Conservation (phyloP, 78 protist genomes). For the Dictyostelium citrinum region DNA sequence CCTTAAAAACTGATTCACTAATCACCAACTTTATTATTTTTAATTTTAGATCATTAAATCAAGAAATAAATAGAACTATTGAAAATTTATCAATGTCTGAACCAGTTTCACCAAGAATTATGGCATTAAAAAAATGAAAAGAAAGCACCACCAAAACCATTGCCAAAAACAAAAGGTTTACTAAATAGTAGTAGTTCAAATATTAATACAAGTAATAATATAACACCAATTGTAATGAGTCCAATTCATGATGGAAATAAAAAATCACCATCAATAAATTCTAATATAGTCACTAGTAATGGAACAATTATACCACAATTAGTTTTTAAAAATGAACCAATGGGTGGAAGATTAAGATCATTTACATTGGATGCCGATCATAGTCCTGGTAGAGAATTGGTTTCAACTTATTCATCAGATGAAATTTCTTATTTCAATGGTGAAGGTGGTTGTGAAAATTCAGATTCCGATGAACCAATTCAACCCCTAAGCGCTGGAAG, state of each 20-base stretch:
- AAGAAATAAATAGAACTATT: neutral
- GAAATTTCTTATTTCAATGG: neutral
- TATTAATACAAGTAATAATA: neutral
- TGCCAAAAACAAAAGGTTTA: neutral
- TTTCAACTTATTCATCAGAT: neutral
- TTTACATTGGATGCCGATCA: slow-evolving; percentile 12
- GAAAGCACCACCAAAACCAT: slow-evolving; percentile 30
- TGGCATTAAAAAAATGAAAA: neutral
- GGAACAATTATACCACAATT: neutral
- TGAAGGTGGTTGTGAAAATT: neutral
- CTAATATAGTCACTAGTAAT: neutral
- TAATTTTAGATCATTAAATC: neutral
- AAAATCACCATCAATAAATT: neutral
- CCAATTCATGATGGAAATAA: neutral
- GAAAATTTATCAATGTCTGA: neutral
- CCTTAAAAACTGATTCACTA: too few species aligned
- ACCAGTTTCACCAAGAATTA: slow-evolving; percentile 4
- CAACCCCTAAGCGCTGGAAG: neutral
- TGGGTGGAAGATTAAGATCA: slow-evolving; percentile 12
- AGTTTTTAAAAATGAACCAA: neutral
- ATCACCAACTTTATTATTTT: too few species aligned
- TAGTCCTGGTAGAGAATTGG: neutral
- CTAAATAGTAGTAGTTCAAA: neutral
- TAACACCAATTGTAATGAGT: neutral
- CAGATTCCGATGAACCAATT: neutral